These are phyloP conservation scores for Globisporangium heterothallicum DNA, from an alignment of 352 stramenopile species.

Conservation along the genomic window DNA sequence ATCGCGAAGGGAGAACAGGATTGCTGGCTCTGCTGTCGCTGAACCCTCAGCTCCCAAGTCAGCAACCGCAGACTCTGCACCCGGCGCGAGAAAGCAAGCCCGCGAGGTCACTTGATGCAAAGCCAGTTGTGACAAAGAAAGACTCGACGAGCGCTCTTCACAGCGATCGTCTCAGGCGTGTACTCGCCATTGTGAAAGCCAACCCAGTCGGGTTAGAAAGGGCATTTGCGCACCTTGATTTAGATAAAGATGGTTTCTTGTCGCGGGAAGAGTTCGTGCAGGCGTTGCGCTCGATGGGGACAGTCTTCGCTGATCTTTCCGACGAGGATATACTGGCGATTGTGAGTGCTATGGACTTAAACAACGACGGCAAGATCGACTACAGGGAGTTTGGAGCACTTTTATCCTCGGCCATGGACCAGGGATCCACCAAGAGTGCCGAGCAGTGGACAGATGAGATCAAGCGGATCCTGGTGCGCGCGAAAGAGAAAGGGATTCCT, in stretches of 20 bases:
- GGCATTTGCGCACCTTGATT: slow-evolving; percentile 45
- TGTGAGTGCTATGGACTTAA: slow-evolving; percentile 28
- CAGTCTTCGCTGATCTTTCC: slow-evolving; percentile 35
- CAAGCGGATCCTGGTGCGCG: slow-evolving; percentile 40
- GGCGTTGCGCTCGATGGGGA: slow-evolving; percentile 38
- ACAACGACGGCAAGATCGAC: slow-evolving; percentile 42
- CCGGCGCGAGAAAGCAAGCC: too few species aligned
- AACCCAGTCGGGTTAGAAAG: slow-evolving; percentile 24
- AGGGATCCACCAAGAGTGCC: neutral
- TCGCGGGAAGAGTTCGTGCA: slow-evolving; percentile 42
- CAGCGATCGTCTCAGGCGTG: slow-evolving; percentile 29
- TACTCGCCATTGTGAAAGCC: slow-evolving; percentile 25
- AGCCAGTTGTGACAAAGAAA: neutral
- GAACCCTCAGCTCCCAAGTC: slow-evolving; percentile 10
- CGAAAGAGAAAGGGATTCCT: slow-evolving; percentile 47
- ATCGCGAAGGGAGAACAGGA: slow-evolving; percentile 35
- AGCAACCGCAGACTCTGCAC: neutral
- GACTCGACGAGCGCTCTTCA: slow-evolving; percentile 11
- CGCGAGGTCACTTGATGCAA: neutral
- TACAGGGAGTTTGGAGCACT: slow-evolving; percentile 42
- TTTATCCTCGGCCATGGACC: slow-evolving; percentile 7
- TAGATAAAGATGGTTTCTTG: slow-evolving; percentile 34
- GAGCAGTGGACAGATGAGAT: slow-evolving; percentile 39
- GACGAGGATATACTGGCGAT: slow-evolving; percentile 34
- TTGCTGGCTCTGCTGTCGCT: slow-evolving; percentile 54